phyloP scores from a whole-genome alignment of 805 yeast genomes.

The Saccharomycopsis sp. region DNA sequence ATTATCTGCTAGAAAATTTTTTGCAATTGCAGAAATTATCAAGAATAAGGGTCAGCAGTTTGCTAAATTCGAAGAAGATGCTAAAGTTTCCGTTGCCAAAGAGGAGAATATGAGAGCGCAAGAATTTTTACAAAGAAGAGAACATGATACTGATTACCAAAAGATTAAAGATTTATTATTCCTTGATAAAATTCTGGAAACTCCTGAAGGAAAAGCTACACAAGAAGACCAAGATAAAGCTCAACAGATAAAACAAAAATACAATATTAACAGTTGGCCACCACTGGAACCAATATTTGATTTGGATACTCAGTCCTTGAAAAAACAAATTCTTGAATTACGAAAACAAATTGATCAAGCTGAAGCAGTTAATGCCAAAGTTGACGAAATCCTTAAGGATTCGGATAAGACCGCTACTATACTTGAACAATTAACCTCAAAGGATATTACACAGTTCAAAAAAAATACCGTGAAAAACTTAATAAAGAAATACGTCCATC shows the following conservation, averaged over 20 bases:
- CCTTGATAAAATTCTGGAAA: constrained; percentile 24
- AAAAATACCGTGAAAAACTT: constrained; percentile 61
- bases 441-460: constrained; percentile 36
- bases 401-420: constrained; percentile 33
- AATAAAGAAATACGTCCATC: constrained; percentile 58
- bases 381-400: constrained; percentile 30
- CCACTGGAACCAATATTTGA: constrained; percentile 35
- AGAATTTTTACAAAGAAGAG: constrained; percentile 48
- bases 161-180: constrained; percentile 30
- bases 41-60: constrained; percentile 88
- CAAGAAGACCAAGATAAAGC: constrained; percentile 34
- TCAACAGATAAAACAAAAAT: constrained; percentile 35
- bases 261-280: constrained; percentile 42
- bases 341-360: constrained; percentile 30
- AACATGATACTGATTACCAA: constrained; percentile 26
- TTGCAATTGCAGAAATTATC: constrained; percentile 89
- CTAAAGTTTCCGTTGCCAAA: constrained; percentile 54
- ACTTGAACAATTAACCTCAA: constrained; percentile 29
- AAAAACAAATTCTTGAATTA: constrained; percentile 25
- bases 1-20: constrained; percentile 69
- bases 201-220: constrained; percentile 27
- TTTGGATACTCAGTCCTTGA: constrained; percentile 31
- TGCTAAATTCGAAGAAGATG: constrained; percentile 68
- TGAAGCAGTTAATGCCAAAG: constrained; percentile 29
- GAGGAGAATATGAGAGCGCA: constrained; percentile 57